Evolutionary conservation across 768 basidiomycete species (phyloP).

Genomic region (Amanita thiersii): DNA sequence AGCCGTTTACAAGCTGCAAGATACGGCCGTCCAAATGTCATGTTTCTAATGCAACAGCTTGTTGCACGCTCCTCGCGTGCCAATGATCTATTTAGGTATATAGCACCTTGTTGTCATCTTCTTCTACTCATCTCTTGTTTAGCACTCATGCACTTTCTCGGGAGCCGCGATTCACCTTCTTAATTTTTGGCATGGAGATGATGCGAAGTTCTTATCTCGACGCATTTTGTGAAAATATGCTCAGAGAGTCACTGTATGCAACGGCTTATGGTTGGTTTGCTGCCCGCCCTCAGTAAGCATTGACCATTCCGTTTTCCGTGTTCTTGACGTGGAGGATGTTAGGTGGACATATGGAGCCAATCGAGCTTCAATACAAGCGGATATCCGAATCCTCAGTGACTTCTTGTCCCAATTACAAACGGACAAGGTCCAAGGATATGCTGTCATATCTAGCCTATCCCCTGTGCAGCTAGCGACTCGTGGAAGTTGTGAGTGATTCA

Average conservation of each 20-base stretch:
- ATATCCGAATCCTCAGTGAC: slow-evolving; percentile 81
- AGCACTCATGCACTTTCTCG: slow-evolving; percentile 91
- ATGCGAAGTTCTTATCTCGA: slow-evolving; percentile 85
- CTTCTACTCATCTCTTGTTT: slow-evolving; percentile 8
- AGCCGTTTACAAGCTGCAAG: slow-evolving; percentile 92
- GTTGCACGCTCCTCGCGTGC: slow-evolving; percentile 74
- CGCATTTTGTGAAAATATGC: slow-evolving; percentile 63
- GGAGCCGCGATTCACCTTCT: slow-evolving; percentile 83
- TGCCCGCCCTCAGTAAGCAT: slow-evolving; percentile 80
- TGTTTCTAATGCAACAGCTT: slow-evolving; percentile 80
- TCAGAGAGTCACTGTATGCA: slow-evolving; percentile 70
- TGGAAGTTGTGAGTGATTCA: slow-evolving; percentile 28
- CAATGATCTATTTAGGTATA: slow-evolving; percentile 65
- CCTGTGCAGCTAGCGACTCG: slow-evolving; percentile 37
- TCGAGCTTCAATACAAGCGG: slow-evolving; percentile 82
- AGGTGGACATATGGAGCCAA: slow-evolving; percentile 98
- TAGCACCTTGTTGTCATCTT: not conserved
- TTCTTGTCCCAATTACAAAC: slow-evolving; percentile 71
- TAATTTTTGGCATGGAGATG: slow-evolving; percentile 90
- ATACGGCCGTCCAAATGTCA: slow-evolving; percentile 77
- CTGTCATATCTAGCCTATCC: slow-evolving; percentile 55
- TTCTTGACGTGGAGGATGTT: slow-evolving; percentile 7
- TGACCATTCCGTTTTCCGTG: not conserved
- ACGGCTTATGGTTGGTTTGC: slow-evolving; percentile 90
- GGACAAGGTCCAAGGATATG: slow-evolving; percentile 57